Conservation (phyloP, 1,284 basidiomycete species). For the Pyrrhoderma noxium region DNA sequence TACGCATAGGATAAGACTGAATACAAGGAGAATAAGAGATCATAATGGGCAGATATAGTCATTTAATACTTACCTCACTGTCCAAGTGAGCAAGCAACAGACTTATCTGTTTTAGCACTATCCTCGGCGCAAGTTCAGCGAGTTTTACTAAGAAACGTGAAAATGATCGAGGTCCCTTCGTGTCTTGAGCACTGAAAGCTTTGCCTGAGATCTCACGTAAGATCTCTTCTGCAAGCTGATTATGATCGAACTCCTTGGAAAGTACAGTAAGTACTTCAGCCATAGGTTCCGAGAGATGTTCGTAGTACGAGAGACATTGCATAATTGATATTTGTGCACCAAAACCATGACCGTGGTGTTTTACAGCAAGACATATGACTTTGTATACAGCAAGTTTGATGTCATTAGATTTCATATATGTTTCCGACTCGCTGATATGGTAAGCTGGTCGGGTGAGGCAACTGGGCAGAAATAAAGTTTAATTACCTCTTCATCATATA, state of each 20-base stretch:
- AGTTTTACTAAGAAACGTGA: constrained; percentile 81
- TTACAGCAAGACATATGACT: constrained; percentile 88
- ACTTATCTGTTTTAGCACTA: constrained; percentile 86
- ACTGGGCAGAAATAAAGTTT: constrained; percentile 32
- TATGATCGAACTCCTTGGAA: constrained; percentile 82
- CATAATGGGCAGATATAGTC: too few relatives aligned
- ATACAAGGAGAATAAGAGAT: constrained; percentile 8
- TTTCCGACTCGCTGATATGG: constrained; percentile 79
- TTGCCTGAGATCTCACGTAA: constrained; percentile 79
- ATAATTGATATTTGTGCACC: constrained; percentile 87
- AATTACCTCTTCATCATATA: neutral
- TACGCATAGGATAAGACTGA: constrained; percentile 92
- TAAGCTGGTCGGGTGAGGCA: constrained; percentile 85
- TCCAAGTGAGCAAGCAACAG: constrained; percentile 83
- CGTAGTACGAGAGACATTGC: constrained; percentile 89
- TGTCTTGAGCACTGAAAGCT: constrained; percentile 75
- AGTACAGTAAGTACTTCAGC: constrained; percentile 83
- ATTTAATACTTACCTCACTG: constrained; percentile 71
- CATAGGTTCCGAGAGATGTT: constrained; percentile 91
- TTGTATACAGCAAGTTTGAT: constrained; percentile 78
- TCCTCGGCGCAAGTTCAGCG: constrained; percentile 77
- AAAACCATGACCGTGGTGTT: constrained; percentile 81
- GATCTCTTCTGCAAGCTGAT: constrained; percentile 86
- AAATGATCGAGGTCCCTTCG: constrained; percentile 83
- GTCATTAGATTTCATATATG: constrained; percentile 75